These are phyloP conservation scores for Cladosporium colombiae DNA, from an alignment of 2,329 filamentous ascomycete genomes.

Conservation along the genomic window DNA sequence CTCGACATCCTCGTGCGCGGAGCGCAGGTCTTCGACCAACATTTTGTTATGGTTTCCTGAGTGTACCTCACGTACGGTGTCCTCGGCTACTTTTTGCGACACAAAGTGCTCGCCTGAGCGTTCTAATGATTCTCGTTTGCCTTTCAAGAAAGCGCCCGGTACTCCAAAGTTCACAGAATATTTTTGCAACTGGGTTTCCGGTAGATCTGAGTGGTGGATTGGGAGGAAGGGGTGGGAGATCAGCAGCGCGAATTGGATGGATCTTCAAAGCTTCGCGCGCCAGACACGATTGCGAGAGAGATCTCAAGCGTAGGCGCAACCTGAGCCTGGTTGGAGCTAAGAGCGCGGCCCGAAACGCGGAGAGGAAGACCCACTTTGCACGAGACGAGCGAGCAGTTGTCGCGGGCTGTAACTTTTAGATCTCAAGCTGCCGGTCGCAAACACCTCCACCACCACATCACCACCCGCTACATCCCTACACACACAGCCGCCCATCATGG, in stretches of 20 bases:
- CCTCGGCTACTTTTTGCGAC: background rate
- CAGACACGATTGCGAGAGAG: conserved; percentile 3
- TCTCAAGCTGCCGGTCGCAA: background rate
- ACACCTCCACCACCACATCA: background rate
- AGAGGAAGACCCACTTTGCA: background rate
- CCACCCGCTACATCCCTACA: conserved; percentile 15
- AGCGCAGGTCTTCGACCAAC: conserved; percentile 90
- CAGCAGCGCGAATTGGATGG: background rate
- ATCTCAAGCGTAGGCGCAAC: conserved; percentile 4
- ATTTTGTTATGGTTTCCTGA: conserved; percentile 45
- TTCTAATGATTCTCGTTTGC: background rate
- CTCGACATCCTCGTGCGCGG: conserved; percentile 94
- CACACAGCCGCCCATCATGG: conserved; percentile 63
- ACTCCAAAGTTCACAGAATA: background rate
- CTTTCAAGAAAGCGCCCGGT: background rate
- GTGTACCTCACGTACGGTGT: background rate
- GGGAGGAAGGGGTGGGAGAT: background rate
- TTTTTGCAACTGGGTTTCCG: background rate
- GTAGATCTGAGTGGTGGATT: background rate
- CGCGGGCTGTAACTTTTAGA: conserved; percentile 13
- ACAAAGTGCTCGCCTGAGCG: background rate
- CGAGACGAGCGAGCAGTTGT: background rate
- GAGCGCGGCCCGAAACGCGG: background rate
- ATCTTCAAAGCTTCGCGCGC: conserved; percentile 12
- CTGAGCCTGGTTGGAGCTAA: background rate